Evolutionary conservation across 257 asterid genomes (phyloP), one percentile per base, ranked within the genome.

Genomic region (Rhazya stricta): DNA sequence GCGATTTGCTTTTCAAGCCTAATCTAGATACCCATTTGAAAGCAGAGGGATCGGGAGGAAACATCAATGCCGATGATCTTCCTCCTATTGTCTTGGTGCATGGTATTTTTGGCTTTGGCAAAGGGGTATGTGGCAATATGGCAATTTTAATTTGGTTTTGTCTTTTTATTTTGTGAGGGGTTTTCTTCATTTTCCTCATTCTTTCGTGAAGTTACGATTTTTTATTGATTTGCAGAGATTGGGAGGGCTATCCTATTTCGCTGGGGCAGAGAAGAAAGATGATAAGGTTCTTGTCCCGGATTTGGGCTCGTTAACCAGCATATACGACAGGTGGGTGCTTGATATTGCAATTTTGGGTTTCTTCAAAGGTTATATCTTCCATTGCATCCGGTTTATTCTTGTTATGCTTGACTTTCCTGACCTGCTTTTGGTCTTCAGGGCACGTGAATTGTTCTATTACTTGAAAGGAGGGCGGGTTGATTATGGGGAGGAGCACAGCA

Each of bases 241-340:
- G 79, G 99, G 99, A 67, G 97, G 96, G 74, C 69, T 95, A 69
- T 95, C 99, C 6, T 95, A 95, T 84, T 95, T 95, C 77, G 99
- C 87, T 27, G 99, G 98, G 46, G 99, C 99, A 0, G 99, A 95
- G 89, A 92, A 89, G 91, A 95, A 92, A 78, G 99, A 92, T 83
- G 98, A 90, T 19, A 88, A 96, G 85, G 98, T 89, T 80, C 93
- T 94, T 78, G 98, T 94, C 58, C 97, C 97, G 72, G 97, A 94
- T 88, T 87, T 94, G 39, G 97, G 97, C 37, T 94, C 97, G 16
- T 82, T 92, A 76, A 90, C 97, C 9, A 91, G 97, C 84, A 76
- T 90, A 71, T 86, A 88, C 76, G 97, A 90, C 63, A 85, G 97
- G 99, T 90, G 72, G 34, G 85, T 36, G 12, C n/a, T 60, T n/a